phyloP scores from a whole-genome alignment of 2,329 filamentous ascomycete species.

The Bimuria novae-zelandiae region DNA sequence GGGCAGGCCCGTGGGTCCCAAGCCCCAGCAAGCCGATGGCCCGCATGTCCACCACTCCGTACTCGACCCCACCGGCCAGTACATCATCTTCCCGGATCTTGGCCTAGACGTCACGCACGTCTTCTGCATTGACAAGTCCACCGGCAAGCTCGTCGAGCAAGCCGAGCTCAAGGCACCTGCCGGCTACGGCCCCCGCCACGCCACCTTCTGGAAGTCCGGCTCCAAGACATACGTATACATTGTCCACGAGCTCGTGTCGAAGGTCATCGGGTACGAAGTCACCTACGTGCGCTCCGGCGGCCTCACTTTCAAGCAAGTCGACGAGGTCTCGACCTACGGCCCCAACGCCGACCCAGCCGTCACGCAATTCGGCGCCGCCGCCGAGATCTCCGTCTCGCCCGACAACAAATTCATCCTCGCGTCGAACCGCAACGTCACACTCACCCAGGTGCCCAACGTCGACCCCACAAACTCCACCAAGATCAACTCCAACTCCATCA shows the following conservation, averaged over 20 bases:
- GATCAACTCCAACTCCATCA: slow-evolving; percentile 61
- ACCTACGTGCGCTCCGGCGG: slow-evolving; percentile 51
- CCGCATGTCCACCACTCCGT: slow-evolving; percentile 68
- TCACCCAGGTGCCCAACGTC: slow-evolving; percentile 51
- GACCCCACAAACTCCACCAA: slow-evolving; percentile 41
- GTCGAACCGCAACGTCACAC: slow-evolving; percentile 68
- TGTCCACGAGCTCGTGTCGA: slow-evolving; percentile 64
- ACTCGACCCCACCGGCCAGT: slow-evolving; percentile 67
- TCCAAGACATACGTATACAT: slow-evolving; percentile 60
- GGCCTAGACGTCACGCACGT: slow-evolving; percentile 66
- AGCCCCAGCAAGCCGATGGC: slow-evolving; percentile 53
- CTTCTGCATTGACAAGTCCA: slow-evolving; percentile 57
- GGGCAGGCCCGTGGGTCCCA: slow-evolving; percentile 41
- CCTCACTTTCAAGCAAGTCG: slow-evolving; percentile 53
- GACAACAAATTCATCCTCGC: slow-evolving; percentile 66
- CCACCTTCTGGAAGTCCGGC: slow-evolving; percentile 56
- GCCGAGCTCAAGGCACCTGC: slow-evolving; percentile 52
- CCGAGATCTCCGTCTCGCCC: slow-evolving; percentile 62
- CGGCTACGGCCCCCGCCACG: slow-evolving; percentile 69
- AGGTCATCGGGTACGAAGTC: slow-evolving; percentile 62
- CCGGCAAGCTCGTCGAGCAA: slow-evolving; percentile 50
- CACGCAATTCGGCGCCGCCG: slow-evolving; percentile 49
- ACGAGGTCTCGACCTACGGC: slow-evolving; percentile 51
- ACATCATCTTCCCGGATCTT: slow-evolving; percentile 68
- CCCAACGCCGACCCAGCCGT: slow-evolving; percentile 17